A percentile compares a stretch with the other conserved stretches of the same genome.
Evolutionary conservation across 1,139 yeast genomes (phyloP).

Genomic region (Pichia sp.): DNA sequence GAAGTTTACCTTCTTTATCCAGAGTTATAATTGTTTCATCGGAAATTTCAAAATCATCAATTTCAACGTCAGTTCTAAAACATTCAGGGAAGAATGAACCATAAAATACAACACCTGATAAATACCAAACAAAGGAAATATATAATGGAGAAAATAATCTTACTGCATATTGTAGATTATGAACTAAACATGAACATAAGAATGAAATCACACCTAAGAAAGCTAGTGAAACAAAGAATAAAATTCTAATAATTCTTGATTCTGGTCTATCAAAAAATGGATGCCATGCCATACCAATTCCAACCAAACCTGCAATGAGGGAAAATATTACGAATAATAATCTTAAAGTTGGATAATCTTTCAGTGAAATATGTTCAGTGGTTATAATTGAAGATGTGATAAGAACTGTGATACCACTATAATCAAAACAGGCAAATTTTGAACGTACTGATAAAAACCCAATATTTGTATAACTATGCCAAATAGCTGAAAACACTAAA

Average conservation of each 20-base stretch:
- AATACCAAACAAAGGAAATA: constrained; percentile 67
- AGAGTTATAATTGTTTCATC: constrained; percentile 39
- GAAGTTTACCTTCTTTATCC: constrained; percentile 34
- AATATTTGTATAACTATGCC: constrained; percentile 91
- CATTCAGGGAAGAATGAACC: constrained; percentile 88
- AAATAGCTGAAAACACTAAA: constrained; percentile 66
- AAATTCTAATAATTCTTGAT: constrained; percentile 69
- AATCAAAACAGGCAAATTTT: constrained; percentile 87
- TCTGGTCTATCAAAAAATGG: constrained; percentile 86
- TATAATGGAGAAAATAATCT: constrained; percentile 55
- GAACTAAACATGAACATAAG: constrained; percentile 47
- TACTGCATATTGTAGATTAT: constrained; percentile 50
- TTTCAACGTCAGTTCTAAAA: constrained; percentile 60
- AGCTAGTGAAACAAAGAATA: constrained; percentile 79
- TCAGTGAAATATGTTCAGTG: constrained; percentile 75
- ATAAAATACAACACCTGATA: constrained; percentile 78
- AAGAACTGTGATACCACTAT: constrained; percentile 85
- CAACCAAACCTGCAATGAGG: constrained; percentile 58
- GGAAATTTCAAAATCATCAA: constrained; percentile 38
- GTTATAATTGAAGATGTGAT: constrained; percentile 88
- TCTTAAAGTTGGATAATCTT: constrained; percentile 47
- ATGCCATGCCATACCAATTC: constrained; percentile 82
- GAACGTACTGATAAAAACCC: constrained; percentile 58
- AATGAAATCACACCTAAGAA: constrained; percentile 66
- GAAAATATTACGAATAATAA: constrained; percentile 54